Evolutionary conservation across 2,329 filamentous ascomycete species (phyloP), one percentile per base, ranked within the genome.

Genomic region (Diaporthe sp.): DNA sequence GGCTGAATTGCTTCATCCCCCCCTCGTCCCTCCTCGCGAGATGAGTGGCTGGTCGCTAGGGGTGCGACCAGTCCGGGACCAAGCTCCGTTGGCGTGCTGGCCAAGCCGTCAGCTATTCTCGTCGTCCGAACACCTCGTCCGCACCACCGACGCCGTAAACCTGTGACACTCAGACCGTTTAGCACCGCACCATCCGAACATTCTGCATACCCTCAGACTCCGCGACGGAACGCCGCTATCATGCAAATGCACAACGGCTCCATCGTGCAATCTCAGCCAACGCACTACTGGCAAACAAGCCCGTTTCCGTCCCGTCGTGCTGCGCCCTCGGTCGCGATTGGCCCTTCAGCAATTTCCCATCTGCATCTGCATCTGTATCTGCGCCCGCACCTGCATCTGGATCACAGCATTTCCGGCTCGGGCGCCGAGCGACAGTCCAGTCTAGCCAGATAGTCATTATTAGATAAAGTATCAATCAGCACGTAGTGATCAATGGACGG

Each of bases 101-200:
- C 61, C 61, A 52, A 67, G 61, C 61, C 61, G 61, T 67, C 61
- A 67, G 45, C 45, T 52, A 28, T 67, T 67, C 64, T 67, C 64
- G 45, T 67, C 64, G 30, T 67, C 64, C 64, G 64, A 67, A 67
- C 64, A 50, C 61, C 64, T 52, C 22, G 15, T n/a, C 42, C 28
- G 64, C 45, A n/a, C 30, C 30, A 67, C 45, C 45, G 30, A 50
- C 2, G 33, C 61, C 45, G 19, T 2, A n/a, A n/a, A 61, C 33
- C 30, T 67, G 45, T 38, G 33, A 67, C 64, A 52, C 64, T 52
- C 64, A 40, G 45, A 52, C 60, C 60, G 8, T 38, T 52, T 67
- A 67, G 64, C 64, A 67, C 64, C 45, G 45, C 64, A 52, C 64
- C 64, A 38, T 67, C 64, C 64, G 28, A 67, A 38, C 22, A 52